phyloP scores from a whole-genome alignment of 2,329 filamentous ascomycete species.

The Leptographium procerum region DNA sequence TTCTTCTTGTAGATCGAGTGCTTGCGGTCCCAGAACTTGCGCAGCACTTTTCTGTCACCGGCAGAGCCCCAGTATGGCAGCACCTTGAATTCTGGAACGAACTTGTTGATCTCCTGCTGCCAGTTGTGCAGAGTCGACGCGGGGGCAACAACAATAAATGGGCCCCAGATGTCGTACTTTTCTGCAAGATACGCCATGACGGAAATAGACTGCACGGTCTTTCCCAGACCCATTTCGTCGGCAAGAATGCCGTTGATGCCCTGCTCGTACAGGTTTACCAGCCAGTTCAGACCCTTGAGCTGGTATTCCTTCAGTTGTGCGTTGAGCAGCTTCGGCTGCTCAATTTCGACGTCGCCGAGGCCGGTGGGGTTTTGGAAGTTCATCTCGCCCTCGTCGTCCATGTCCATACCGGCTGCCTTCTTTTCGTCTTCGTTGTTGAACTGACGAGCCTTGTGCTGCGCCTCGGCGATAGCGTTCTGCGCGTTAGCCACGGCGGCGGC shows the following conservation, averaged over 20 bases:
- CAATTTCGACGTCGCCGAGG: constrained; percentile 84
- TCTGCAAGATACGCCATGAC: constrained; percentile 98
- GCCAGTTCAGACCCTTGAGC: constrained; percentile 97
- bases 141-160: constrained; percentile 91
- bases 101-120: constrained; percentile 95
- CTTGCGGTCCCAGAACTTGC: constrained; percentile 98
- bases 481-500: constrained; percentile 90
- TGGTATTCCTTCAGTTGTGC: constrained; percentile 97
- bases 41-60: constrained; percentile 85
- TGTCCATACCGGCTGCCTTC: constrained; percentile 30
- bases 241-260: constrained; percentile 98
- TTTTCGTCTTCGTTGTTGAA: constrained; percentile 66
- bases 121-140: constrained; percentile 97
- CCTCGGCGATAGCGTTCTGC: constrained; percentile 88
- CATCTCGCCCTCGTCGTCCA: constrained; percentile 91
- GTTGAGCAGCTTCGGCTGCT: constrained; percentile 86
- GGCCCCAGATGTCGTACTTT: constrained; percentile 96
- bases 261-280: constrained; percentile 97
- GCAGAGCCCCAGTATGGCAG: constrained; percentile 96
- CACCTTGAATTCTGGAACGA: constrained; percentile 90
- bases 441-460: constrained; percentile 80
- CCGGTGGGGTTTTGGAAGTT: constrained; percentile 99
- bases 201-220: constrained; percentile 97
- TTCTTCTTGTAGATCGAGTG: constrained; percentile 92
- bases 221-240: constrained; percentile 98